phyloP scores from a whole-genome alignment of 805 yeast genomes.

The Isabelozyma gotoi region DNA sequence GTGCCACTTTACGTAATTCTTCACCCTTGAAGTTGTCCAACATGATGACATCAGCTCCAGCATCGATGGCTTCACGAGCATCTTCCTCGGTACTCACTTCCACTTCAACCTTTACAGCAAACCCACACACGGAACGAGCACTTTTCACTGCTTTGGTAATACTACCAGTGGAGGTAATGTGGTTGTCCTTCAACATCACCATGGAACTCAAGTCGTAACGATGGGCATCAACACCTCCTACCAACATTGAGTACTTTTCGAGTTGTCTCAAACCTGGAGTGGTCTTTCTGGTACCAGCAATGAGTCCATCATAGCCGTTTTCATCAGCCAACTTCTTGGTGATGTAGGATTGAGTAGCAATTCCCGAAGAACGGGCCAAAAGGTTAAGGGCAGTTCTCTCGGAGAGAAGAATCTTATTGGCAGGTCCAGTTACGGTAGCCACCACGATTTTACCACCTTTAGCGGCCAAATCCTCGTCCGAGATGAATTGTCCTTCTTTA shows the following conservation, averaged over 20 bases:
- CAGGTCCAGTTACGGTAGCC: slow-evolving; percentile 80
- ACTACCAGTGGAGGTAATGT: slow-evolving; percentile 89
- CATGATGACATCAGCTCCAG: slow-evolving; percentile 97
- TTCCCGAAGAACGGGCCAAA: slow-evolving; percentile 80
- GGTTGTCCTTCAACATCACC: slow-evolving; percentile 97
- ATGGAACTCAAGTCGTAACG: slow-evolving; percentile 87
- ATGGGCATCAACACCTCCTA: slow-evolving; percentile 93
- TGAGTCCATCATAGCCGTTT: slow-evolving; percentile 73
- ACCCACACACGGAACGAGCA: slow-evolving; percentile 84
- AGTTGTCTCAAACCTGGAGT: slow-evolving; percentile 89
- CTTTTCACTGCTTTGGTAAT: slow-evolving; percentile 77
- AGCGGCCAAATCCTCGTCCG: slow-evolving; percentile 44
- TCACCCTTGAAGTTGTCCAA: slow-evolving; percentile 80
- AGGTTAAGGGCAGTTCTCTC: slow-evolving; percentile 86
- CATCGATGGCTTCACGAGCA: slow-evolving; percentile 88
- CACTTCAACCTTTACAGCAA: slow-evolving; percentile 86
- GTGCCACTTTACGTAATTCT: slow-evolving; percentile 64
- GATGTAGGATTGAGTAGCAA: slow-evolving; percentile 71
- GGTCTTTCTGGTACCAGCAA: slow-evolving; percentile 97
- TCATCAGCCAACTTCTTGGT: slow-evolving; percentile 62
- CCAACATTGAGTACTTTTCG: slow-evolving; percentile 92
- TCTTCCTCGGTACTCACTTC: slow-evolving; percentile 84
- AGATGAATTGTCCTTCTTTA: slow-evolving; percentile 60
- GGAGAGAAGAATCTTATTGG: slow-evolving; percentile 72
- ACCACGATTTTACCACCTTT: slow-evolving; percentile 59